These are phyloP conservation scores for Yarrowia sp. DNA, from an alignment of 805 yeast species.

Conservation along the genomic window DNA sequence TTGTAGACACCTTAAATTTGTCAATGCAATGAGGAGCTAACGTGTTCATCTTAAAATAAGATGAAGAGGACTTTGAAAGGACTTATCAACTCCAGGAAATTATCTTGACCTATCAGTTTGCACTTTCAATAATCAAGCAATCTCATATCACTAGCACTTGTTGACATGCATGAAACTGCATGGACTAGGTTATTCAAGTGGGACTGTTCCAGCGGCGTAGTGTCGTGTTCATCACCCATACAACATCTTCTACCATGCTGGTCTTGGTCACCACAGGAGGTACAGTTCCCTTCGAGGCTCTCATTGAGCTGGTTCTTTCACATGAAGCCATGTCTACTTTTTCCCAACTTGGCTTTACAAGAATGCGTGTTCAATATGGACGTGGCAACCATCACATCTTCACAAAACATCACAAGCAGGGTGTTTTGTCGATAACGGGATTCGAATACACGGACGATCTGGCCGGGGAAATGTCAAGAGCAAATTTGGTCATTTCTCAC, in stretches of 20 bases:
- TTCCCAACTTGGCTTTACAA: slow-evolving; percentile 51
- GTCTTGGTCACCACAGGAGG: slow-evolving; percentile 85
- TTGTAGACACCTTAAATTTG: too few species aligned
- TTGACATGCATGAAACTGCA: slow-evolving; percentile 6
- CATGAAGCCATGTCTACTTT: slow-evolving; percentile 52
- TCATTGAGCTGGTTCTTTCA: slow-evolving; percentile 58
- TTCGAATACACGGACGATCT: slow-evolving; percentile 57
- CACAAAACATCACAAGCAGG: slow-evolving; percentile 26
- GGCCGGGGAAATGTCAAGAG: slow-evolving; percentile 52
- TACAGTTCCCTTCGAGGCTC: slow-evolving; percentile 75
- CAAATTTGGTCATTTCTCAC: slow-evolving; percentile 79
- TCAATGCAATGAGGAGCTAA: too few species aligned
- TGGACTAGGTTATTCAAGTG: slow-evolving; percentile 6
- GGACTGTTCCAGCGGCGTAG: not conserved
- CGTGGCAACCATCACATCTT: slow-evolving; percentile 47
- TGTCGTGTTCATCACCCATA: slow-evolving; percentile 7
- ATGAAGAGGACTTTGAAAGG: too few species aligned
- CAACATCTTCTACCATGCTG: slow-evolving; percentile 34
- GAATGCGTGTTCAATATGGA: slow-evolving; percentile 69
- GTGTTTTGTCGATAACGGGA: slow-evolving; percentile 52
- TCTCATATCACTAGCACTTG: too few species aligned
- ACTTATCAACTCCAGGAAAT: too few species aligned
- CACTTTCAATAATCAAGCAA: too few species aligned
- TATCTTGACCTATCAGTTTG: too few species aligned
- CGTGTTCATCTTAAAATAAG: too few species aligned